Conservation (phyloP, 805 yeast genomes). For the Kluyveromyces dobzhanskii region DNA sequence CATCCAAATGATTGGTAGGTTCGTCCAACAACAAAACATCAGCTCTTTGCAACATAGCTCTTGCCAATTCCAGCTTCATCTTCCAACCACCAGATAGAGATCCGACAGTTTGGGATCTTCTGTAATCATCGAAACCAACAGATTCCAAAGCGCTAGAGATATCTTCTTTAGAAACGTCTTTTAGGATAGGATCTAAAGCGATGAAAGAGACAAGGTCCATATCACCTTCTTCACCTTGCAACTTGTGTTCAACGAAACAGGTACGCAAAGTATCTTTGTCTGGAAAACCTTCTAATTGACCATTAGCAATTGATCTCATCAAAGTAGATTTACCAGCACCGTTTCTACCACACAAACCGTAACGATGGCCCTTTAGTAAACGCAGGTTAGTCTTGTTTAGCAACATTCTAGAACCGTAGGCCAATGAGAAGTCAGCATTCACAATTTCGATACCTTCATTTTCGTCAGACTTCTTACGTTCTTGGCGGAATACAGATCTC, state of each 20-base stretch:
- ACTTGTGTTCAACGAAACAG: constrained; percentile 93
- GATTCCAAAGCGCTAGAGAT: constrained; percentile 67
- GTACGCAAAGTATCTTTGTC: constrained; percentile 78
- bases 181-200: constrained; percentile 79
- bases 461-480: constrained; percentile 41
- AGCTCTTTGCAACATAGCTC: constrained; percentile 97
- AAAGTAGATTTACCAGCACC: constrained; percentile 98
- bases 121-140: constrained; percentile 88
- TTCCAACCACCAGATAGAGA: constrained; percentile 99
- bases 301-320: constrained; percentile 94
- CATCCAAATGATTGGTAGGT: constrained; percentile 98
- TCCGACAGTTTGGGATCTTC: constrained; percentile 86
- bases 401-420: constrained; percentile 96
- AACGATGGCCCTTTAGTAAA: constrained; percentile 88
- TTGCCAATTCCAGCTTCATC: constrained; percentile 96
- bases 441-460: constrained; percentile 86
- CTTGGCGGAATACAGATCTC: constrained; percentile 44
- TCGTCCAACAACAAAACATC: constrained; percentile 91
- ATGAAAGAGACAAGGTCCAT: constrained; percentile 82
- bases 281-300: constrained; percentile 97
- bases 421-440: constrained; percentile 89
- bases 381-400: constrained; percentile 86
- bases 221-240: constrained; percentile 92
- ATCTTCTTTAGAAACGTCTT: constrained; percentile 53
- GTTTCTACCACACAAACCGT: constrained; percentile 95